A percentile compares a stretch with the other conserved stretches of the same genome.
phyloP scores from a whole-genome alignment of 2,329 filamentous ascomycete species.

The Aureobasidium melanogenum region DNA sequence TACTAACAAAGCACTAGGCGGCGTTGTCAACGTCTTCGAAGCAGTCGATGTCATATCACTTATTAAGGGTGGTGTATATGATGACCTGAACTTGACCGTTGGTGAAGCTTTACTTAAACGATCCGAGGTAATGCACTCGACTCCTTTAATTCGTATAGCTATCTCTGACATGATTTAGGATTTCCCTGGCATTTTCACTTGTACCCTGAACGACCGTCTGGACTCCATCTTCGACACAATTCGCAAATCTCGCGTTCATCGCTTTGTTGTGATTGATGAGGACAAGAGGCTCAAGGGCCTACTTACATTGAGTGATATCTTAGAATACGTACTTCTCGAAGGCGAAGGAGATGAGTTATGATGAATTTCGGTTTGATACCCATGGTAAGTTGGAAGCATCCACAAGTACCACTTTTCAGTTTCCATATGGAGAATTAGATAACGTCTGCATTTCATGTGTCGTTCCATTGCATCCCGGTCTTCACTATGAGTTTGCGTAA shows the following conservation, averaged over 20 bases:
- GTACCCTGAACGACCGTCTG: conserved; percentile 79
- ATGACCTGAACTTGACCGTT: conserved; percentile 76
- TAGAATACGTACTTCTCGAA: conserved; percentile 84
- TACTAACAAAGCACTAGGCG: conserved; percentile 33
- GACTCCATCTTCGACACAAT: conserved; percentile 97
- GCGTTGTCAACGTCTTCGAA: conserved; percentile 92
- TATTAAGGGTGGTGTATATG: conserved; percentile 88
- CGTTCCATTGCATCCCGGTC: not conserved
- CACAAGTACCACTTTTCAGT: conserved; percentile 6
- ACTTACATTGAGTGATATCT: conserved; percentile 88
- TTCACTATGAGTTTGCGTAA: not conserved
- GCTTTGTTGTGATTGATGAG: conserved; percentile 87
- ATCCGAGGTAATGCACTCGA: conserved; percentile 50
- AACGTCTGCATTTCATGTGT: not conserved
- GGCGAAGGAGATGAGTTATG: conserved; percentile 33
- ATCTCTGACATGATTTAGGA: conserved; percentile 45
- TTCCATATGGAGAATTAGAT: not conserved
- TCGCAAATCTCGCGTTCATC: conserved; percentile 86
- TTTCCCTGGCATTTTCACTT: conserved; percentile 95
- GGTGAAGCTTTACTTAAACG: conserved; percentile 84
- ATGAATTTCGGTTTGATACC: conserved; percentile 10
- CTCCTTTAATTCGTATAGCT: not conserved
- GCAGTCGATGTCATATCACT: conserved; percentile 94
- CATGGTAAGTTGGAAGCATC: conserved; percentile 9
- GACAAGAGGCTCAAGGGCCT: conserved; percentile 77